Evolutionary conservation across 2,329 filamentous ascomycete species (phyloP), one percentile per base, ranked within the genome.

Genomic region (Bipolaris gigantea): DNA sequence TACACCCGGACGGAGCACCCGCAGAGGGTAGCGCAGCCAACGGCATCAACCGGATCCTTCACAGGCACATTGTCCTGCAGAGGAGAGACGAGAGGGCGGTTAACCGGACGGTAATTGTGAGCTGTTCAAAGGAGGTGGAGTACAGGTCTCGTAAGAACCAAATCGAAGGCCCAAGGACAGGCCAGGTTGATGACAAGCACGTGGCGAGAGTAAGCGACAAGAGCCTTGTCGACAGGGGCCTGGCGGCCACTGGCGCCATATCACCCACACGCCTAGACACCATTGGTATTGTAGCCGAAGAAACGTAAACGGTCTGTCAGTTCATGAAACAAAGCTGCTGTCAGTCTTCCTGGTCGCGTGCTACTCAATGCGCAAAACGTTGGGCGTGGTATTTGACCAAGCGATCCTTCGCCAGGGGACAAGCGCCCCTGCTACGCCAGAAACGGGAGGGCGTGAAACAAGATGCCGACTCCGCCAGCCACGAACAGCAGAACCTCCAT

Each of bases 361-460:
- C 45, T 38, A 27, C 50, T 53, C 46, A 48, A 48, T 36, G 34
- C 36, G 39, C 42, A 48, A 50, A 53, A 18, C 33, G 34, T 40
- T 41, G 25, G 44, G 9, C 52, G 42, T 53, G 35, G 53, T 51
- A 48, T 46, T 39, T 51, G 36, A 48, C 30, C 40, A 21, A 48
- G 48, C 35, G 40, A 36, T 44, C 51, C 13, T 49, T 46, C 40
- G 48, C 33, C 55, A 58, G 62, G 62, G 39, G 51, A 55, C 56
- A 68, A 58, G 65, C 64, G 67, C 66, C 49, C 51, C 44, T 23
- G 41, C 62, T 62, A 60, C 38, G 34, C 51, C 53, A 38, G 18
- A 56, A 55, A 11, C 5, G 49, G 64, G 23, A 60, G 55, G 21
- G 61, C 45, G 45, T 70, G 66, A 70, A 70, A 70, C 67, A 40